Conservation (phyloP, 75 land plant species). For the Cupressus sempervirens region DNA sequence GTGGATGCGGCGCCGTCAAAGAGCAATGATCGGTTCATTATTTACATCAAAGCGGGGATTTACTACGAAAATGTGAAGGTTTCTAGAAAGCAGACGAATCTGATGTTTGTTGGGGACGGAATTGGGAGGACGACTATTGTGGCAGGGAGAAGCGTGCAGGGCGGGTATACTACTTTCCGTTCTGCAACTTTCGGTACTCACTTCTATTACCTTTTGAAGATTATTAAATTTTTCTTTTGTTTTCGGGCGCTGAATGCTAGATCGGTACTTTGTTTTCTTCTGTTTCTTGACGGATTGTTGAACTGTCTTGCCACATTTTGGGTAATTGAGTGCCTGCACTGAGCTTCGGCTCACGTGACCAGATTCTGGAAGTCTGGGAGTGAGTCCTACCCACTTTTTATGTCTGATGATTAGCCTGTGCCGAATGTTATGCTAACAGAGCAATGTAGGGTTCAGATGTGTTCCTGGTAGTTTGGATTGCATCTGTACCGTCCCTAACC, state of each 20-base stretch:
- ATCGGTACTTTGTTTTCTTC: neutral
- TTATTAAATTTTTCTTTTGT: neutral
- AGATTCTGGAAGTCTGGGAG: neutral
- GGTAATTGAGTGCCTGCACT: neutral
- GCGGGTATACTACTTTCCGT: conserved; percentile 28
- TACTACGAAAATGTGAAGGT: conserved; percentile 25
- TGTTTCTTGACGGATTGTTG: neutral
- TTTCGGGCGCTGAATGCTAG: neutral
- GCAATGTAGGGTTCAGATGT: too few species aligned
- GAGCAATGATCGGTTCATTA: conserved; percentile 8
- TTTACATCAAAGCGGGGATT: conserved; percentile 29
- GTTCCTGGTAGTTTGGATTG: too few species aligned
- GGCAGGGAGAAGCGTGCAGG: conserved; percentile 6
- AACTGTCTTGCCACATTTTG: neutral
- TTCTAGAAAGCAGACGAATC: conserved; percentile 16
- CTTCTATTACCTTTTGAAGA: neutral
- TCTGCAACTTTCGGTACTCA: conserved; percentile 35
- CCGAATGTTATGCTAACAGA: too few species aligned
- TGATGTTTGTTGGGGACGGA: conserved; percentile 35
- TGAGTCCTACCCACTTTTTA: too few species aligned
- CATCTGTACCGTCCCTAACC: too few species aligned
- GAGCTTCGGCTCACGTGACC: neutral
- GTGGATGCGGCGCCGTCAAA: conserved; percentile 21
- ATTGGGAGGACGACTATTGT: conserved; percentile 25
- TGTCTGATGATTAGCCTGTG: too few species aligned